Evolutionary conservation across 129 eudicot species (phyloP), one percentile per base, ranked within the genome.

Genomic region (Lonicera japonica): DNA sequence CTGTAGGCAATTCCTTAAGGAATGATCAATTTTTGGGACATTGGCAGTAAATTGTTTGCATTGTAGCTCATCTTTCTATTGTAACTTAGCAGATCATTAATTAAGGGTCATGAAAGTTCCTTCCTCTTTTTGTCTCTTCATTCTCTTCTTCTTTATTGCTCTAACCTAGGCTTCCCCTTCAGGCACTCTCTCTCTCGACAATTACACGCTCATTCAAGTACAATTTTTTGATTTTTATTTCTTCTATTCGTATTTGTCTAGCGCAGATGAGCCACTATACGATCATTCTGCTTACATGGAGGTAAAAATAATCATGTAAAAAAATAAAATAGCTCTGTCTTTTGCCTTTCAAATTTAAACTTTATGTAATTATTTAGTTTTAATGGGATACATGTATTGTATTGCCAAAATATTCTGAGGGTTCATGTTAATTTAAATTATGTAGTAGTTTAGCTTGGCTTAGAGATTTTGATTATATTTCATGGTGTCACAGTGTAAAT

Each of bases 191-290:
- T 54, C 74, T 67, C 70, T 54, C 74, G 4, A 48, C 68, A 51
- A 66, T 13, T 52, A 61, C 38, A 24, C 60, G 11, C 7, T 5
- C 40, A 43, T 38, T 16, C 16, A 8, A 9, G 7, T 50, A 18
- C 7, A 10, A 11, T 4, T 54, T n/a, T 5, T 20, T 54, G 7
- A 8, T 18, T 18, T 25, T 1, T 17, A 0, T 8, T 53, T 18
- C 11, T 53, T 18, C 20, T 17, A 2, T n/a, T n/a, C n/a, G 29
- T 54, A 3, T 57, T 54, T 5, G 50, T 24, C 34, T 50, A 11
- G 24, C 69, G 84, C 86, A 89, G 95, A 83, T 66, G 86, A 74
- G 48, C 85, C 86, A 58, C 70, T n/a, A n/a, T n/a, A n/a, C n/a
- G n/a, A n/a, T n/a, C n/a, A n/a, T n/a, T n/a, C n/a, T n/a, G n/a